Base-by-base conservation (phyloP, 345 rosid species). In the Aquilaria yunnanensis region DNA sequence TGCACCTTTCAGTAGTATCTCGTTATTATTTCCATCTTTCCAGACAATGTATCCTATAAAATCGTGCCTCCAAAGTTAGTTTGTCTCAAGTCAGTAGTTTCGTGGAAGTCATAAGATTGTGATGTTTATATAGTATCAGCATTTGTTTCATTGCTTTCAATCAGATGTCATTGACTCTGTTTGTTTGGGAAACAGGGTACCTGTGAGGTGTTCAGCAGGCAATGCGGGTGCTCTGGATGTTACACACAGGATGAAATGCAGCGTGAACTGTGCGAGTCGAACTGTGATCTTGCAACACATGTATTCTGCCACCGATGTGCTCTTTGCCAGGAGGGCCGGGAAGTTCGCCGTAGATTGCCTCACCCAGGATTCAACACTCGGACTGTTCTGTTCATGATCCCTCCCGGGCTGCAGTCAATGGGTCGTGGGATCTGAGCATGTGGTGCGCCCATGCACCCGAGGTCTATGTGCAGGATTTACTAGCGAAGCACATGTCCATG, bases 291-390 rank as follows among this genome's bases (percentile, higher is more conserved):
- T 51, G 83, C 81, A 47, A 86, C 92, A 1, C 96, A 93, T 67
- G 76, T 90, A 8, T 79, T 83, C 71, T 93, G 99, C 67, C 97
- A 93, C 71, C 14, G 67, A 8, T 93, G 97, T 49, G 95, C 99
- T 4, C 86, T 93, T 68, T 88, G 97, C 81, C 99, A 93, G 77
- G 99, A 93, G 79, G 99, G 96, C 3, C 97, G 92, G 10, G 97
- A 90, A 86, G 64, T 93, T n/a, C 96, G 97, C 14, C 85, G 97
- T 45, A 80, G 89, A 75, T 70, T 83, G 68, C 88, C 83, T 43
- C 99, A 86, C 70, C 99, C 99, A 0, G 97, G 95, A 47, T 88
- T 90, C 80, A 82, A 74, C 56, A 80, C 88, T 61, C 92, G 78
- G 56, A 77, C 95, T 16, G 78, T 87, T 29, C 59, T 86, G 71